Base-by-base conservation (phyloP, 108 stramenopile genomes). In the Cyclotella cryptica region DNA sequence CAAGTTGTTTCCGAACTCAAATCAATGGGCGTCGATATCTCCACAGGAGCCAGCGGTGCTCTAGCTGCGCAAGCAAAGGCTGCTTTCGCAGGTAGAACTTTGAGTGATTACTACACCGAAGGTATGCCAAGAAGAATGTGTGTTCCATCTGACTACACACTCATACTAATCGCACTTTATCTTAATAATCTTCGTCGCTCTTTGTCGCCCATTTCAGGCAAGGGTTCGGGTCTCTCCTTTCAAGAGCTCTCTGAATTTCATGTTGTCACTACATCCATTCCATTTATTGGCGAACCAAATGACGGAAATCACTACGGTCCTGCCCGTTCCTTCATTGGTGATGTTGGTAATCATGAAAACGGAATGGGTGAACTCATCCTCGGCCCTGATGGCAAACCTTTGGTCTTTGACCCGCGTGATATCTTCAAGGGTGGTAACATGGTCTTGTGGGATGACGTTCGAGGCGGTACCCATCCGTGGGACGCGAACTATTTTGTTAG, bases 91-190 rank as follows among this genome's bases (percentile, higher is more conserved):
- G 85, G 83, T 9, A 79, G 88, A 11, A 79, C 84, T 17, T 43
- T 86, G 27, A 41, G 52, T 49, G 83, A 88, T 61, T 88, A 88
- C 47, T 88, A 88, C 75, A 88, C 84, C 12, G 80, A 75, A 83
- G 87, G 84, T 85, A 72, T 66, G 71, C 63, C 39, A 26, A 21
- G 26, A 14, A n/a, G n/a, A n/a, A n/a, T n/a, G n/a, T n/a, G n/a
- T n/a, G n/a, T n/a, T n/a, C n/a, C n/a, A n/a, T n/a, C n/a, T n/a
- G n/a, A n/a, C n/a, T n/a, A n/a, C n/a, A n/a, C n/a, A n/a, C 10
- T 19, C 30, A 19, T 28, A 11, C 40, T 13, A 58, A 47, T 63
- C 19, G 11, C 35, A 27, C 13, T 64, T n/a, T 29, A 40, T 40
- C 53, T 8, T 27, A 10, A 41, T 22, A n/a, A 42, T 61, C 40